Base-by-base conservation (phyloP, 495 filamentous ascomycete species). In the Aspergillus panamensis region DNA sequence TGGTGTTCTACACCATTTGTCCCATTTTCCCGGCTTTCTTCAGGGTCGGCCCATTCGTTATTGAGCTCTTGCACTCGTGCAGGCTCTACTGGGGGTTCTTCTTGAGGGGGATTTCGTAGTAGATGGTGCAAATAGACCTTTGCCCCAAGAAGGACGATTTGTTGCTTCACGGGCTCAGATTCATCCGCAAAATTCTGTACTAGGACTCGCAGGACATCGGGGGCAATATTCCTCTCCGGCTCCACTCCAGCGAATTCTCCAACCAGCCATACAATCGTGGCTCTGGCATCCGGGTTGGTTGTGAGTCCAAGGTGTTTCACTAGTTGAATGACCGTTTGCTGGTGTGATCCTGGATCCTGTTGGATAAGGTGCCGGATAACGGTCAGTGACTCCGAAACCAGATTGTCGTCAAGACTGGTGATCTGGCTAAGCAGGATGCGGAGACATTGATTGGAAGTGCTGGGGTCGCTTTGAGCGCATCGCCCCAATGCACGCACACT, bases 291-390 rank as follows among this genome's bases (percentile, higher is more conserved):
- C 6, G 94, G 84, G 55, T 90, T 89, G 2, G 86, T 91, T 8
- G 89, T 87, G 3, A 84, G 85, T 57, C 96, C 92, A 7, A 98
- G 82, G 60, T 95, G 88, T 69, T 91, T 96, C 8, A 95, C 93
- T n/a, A 98, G 75, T 45, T 90, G 82, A 35, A 96, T 84, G 6
- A 98, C 92, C 0, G 93, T 98, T 51, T 77, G 80, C 31, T 76
- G 77, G 63, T 97, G 94, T 13, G 84, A 83, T 20, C 78, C 70
- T 6, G 94, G 91, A 59, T 94, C 83, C 66, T 93, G 91, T 67
- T 97, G 94, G 47, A 98, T 97, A 29, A 98, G 82, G 72, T 97
- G 94, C 6, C 94, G 85, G 47, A 98, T 91, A 1, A 96, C 92
- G 7, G 93, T 96, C 61, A 97, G 70, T 10, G 89, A 89, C 62